Evolutionary conservation across 805 yeast genomes (phyloP).

Genomic region (Jamesozyma gamospora): DNA sequence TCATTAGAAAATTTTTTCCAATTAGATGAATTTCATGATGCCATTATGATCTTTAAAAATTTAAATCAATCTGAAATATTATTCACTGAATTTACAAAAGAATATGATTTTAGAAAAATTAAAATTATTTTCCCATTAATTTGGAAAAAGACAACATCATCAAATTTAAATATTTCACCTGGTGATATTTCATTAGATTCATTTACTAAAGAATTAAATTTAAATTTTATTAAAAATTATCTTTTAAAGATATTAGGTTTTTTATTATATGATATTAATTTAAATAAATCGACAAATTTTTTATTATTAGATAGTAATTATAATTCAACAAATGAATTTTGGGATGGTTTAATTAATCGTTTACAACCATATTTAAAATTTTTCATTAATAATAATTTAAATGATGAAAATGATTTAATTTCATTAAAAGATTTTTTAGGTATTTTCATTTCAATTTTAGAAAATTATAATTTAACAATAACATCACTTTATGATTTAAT

Average conservation of each 20-base stretch:
- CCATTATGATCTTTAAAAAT: constrained; percentile 70
- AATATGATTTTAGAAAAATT: constrained; percentile 60
- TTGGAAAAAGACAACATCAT: constrained; percentile 29
- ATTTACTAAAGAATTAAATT: constrained; percentile 18
- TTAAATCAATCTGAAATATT: constrained; percentile 56
- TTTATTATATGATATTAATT: constrained; percentile 61
- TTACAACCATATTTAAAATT: constrained; percentile 48
- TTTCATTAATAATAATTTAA: constrained; percentile 35
- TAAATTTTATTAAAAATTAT: constrained; percentile 38
- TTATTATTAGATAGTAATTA: constrained; percentile 53
- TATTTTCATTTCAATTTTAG: constrained; percentile 63
- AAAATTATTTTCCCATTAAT: constrained; percentile 58
- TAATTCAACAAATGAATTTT: constrained; percentile 49
- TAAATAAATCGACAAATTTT: constrained; percentile 53
- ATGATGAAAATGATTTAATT: constrained; percentile 36
- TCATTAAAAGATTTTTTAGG: constrained; percentile 58
- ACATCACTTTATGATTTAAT: constrained; percentile 53
- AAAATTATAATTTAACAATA: constrained; percentile 54
- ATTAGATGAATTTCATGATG: constrained; percentile 69
- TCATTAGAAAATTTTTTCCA: constrained; percentile 36
- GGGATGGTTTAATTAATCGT: constrained; percentile 58
- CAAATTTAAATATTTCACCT: constrained; percentile 12
- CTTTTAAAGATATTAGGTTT: constrained; percentile 62
- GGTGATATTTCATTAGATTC: constrained; percentile 24
- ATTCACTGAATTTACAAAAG: constrained; percentile 54